A percentile compares a stretch with the other conserved stretches of the same genome.
These are phyloP conservation scores for Aspergillus haitiensis DNA, from an alignment of 495 filamentous ascomycete species.

Conservation along the genomic window DNA sequence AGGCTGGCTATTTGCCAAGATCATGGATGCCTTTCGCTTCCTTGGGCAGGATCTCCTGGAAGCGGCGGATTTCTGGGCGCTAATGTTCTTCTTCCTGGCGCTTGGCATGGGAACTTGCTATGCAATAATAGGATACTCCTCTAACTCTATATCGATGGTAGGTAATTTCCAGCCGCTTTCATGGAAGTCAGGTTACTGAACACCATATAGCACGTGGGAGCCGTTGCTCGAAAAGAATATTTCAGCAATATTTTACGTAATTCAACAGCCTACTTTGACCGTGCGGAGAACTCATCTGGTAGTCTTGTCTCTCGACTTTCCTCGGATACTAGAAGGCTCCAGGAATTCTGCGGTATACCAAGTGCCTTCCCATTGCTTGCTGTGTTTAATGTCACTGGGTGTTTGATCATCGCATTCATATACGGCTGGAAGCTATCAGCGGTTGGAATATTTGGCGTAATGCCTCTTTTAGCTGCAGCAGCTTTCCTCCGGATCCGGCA, in stretches of 20 bases:
- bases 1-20: constrained; percentile 37
- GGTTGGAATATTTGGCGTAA: constrained; percentile 53
- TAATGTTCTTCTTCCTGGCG: constrained; percentile 66
- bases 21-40: constrained; percentile 38
- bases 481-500: constrained; percentile 57
- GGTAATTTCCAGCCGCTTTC: background rate
- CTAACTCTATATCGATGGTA: constrained; percentile 4
- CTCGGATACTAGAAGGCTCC: constrained; percentile 59
- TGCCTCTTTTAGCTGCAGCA: constrained; percentile 55
- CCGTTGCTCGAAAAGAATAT: constrained; percentile 51
- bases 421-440: constrained; percentile 64
- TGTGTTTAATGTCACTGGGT: constrained; percentile 54
- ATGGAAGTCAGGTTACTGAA: no score
- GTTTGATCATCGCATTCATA: constrained; percentile 55
- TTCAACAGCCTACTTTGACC: constrained; percentile 58
- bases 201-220: no score
- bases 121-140: constrained; percentile 51
- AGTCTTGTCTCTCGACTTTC: constrained; percentile 52
- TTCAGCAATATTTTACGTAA: constrained; percentile 58
- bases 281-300: constrained; percentile 48
- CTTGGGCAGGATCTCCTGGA: constrained; percentile 29
- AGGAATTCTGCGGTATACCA: constrained; percentile 56
- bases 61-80: constrained; percentile 58
- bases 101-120: constrained; percentile 53
- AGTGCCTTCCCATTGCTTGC: constrained; percentile 35